These are phyloP conservation scores for Vararia minispora DNA, from an alignment of 768 basidiomycete genomes.

Conservation along the genomic window DNA sequence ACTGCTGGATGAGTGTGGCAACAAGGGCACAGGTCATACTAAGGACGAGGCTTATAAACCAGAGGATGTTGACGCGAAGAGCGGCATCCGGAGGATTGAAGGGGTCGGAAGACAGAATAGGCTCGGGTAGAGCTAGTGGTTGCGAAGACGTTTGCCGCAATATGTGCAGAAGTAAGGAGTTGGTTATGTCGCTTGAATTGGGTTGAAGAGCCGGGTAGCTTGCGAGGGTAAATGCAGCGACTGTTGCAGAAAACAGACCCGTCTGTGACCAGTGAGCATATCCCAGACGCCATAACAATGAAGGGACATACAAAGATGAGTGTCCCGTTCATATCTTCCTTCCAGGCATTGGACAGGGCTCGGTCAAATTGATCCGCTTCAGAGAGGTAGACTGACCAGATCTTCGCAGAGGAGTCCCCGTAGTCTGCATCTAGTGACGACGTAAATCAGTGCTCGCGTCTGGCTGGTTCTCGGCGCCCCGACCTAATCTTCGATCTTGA, in stretches of 20 bases:
- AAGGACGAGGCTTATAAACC: slow-evolving; percentile 9
- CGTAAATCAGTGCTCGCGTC: too few relatives aligned
- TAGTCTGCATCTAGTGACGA: too few relatives aligned
- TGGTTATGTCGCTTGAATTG: background rate
- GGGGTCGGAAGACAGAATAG: background rate
- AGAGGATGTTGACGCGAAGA: slow-evolving; percentile 7
- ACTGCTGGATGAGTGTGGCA: slow-evolving; percentile 10
- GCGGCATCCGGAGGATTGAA: background rate
- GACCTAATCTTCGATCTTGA: too few relatives aligned
- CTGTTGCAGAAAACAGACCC: slow-evolving; percentile 1
- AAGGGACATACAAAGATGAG: too few relatives aligned
- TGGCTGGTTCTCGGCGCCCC: too few relatives aligned
- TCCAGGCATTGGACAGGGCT: too few relatives aligned
- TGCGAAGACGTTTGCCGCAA: background rate
- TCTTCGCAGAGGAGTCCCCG: too few relatives aligned
- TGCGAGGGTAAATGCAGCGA: background rate
- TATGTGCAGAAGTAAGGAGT: background rate
- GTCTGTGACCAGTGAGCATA: too few relatives aligned
- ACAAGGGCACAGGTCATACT: slow-evolving; percentile 7
- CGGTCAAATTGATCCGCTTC: too few relatives aligned
- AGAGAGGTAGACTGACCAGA: too few relatives aligned
- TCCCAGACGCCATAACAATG: too few relatives aligned
- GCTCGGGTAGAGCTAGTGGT: background rate
- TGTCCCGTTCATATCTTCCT: too few relatives aligned
- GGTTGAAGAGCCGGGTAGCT: background rate